Evolutionary conservation across 306 rosid species (phyloP).

Genomic region (Heteromeles arbutifolia): DNA sequence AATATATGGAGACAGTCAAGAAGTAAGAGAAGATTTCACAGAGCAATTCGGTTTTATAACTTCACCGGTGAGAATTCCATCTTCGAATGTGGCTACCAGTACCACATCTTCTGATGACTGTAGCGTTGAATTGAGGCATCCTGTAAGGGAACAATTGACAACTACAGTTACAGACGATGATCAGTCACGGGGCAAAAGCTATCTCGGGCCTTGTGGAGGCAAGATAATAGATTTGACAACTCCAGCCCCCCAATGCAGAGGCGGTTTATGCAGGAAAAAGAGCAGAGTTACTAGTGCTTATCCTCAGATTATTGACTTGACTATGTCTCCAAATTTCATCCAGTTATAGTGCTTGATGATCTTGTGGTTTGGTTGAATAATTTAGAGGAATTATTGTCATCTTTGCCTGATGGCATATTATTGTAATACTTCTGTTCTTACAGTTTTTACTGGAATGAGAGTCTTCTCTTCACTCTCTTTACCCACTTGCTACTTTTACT

Average conservation of each 20-base stretch:
- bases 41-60: conserved; percentile 17
- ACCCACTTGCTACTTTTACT: not conserved
- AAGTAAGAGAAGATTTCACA: conserved; percentile 3
- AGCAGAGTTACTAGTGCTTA: conserved; percentile 39
- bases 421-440: not conserved
- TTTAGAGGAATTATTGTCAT: not conserved
- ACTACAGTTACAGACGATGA: conserved; percentile 9
- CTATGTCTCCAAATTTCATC: conserved; percentile 63
- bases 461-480: not conserved
- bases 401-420: conserved; percentile 6
- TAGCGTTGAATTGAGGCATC: conserved; percentile 17
- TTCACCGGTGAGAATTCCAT: conserved; percentile 6
- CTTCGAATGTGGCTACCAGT: conserved; percentile 1
- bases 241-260: conserved; percentile 67
- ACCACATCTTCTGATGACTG: not conserved
- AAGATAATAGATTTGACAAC: conserved; percentile 73
- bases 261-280: conserved; percentile 34
- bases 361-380: not conserved
- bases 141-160: conserved; percentile 17
- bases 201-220: conserved; percentile 28
- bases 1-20: conserved; percentile 10
- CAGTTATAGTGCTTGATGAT: conserved; percentile 31
- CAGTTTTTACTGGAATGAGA: not conserved
- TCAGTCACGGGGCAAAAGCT: conserved; percentile 9
- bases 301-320: conserved; percentile 60